Base-by-base conservation (phyloP, 2,329 filamentous ascomycete genomes). In the Arthrinium puccinioides region DNA sequence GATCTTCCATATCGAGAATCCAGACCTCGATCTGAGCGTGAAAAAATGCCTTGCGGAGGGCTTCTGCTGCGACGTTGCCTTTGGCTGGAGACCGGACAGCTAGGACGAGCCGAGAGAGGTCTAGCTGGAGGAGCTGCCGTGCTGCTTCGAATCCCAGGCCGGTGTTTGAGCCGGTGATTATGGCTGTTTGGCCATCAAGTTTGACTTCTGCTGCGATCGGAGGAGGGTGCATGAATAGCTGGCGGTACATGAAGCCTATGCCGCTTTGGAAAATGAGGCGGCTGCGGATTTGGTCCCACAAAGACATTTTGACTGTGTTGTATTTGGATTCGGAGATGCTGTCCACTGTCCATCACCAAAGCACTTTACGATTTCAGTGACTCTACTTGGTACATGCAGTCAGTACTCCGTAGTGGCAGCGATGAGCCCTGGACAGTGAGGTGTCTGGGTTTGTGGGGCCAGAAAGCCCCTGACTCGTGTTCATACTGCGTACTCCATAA, bases 81-180 rank as follows among this genome's bases (percentile, higher is more conserved):
- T 63, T 69, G 5, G 51, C 41, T 0, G 42, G 21, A 3, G 59
- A 66, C 3, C 72, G 67, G 1, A 71, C 68, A 5, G 61, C 67
- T 4, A 74, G 50, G 39, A 76, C 62, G 9, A 76, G 51, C 16
- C 56, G 61, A 2, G 59, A 60, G 10, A 72, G 52, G 1, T 53
- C 50, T 8, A 64, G 44, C 0, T 49, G 44, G 2, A 67, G 54
- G 19, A 74, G 55, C 27, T 66, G 63, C 1, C 52, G 49, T 11
- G 61, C 55, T 1, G 62, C 51, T 40, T 68, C 64, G n/a, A 68
- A 56, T 1, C 72, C 72, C 0, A 76, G 53, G 0, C 72, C 72
- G 1, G 48, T 52, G 41, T 72, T 75, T 15, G 60, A 53, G 2
- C 72, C 72, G 0, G 70, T 73, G 11, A 76, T 55, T 27, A 75